phyloP scores from a whole-genome alignment of 768 basidiomycete genomes.

The Tulasnella sp. region DNA sequence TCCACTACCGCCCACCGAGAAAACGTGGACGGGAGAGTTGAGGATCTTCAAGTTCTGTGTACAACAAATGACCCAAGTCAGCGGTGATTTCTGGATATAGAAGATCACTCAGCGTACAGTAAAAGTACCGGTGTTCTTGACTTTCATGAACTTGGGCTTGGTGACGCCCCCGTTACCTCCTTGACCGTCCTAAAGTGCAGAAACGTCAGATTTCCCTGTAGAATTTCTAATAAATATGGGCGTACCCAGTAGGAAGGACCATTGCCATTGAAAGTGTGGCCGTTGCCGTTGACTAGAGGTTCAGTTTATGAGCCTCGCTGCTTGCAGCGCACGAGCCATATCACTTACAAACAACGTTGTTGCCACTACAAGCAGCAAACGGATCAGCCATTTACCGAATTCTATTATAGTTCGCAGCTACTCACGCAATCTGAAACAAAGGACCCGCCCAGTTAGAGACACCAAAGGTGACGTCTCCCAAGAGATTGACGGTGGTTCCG shows the following conservation, averaged over 20 bases:
- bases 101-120: slow-evolving; percentile 34
- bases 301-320: not conserved
- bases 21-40: slow-evolving; percentile 44
- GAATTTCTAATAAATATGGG: too few relatives aligned
- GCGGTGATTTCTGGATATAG: not conserved
- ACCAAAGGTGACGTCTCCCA: slow-evolving; percentile 58
- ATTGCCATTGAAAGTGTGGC: slow-evolving; percentile 44
- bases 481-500: slow-evolving; percentile 58
- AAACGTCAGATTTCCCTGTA: not conserved
- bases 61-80: not conserved
- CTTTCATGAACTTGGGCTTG: slow-evolving; percentile 44
- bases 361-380: not conserved
- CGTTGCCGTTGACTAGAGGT: slow-evolving; percentile 43
- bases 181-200: slow-evolving; percentile 31
- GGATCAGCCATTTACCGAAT: slow-evolving; percentile 31
- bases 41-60: slow-evolving; percentile 41
- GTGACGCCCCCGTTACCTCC: slow-evolving; percentile 35
- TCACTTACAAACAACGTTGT: not conserved
- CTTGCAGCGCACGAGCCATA: not conserved
- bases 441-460: slow-evolving; percentile 40
- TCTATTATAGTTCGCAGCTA: slow-evolving; percentile 45
- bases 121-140: slow-evolving; percentile 45
- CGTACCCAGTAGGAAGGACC: slow-evolving; percentile 48
- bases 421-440: slow-evolving; percentile 29
- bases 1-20: slow-evolving; percentile 38